phyloP scores from a whole-genome alignment of 441 rosid species.

The Gossypium laxum region DNA sequence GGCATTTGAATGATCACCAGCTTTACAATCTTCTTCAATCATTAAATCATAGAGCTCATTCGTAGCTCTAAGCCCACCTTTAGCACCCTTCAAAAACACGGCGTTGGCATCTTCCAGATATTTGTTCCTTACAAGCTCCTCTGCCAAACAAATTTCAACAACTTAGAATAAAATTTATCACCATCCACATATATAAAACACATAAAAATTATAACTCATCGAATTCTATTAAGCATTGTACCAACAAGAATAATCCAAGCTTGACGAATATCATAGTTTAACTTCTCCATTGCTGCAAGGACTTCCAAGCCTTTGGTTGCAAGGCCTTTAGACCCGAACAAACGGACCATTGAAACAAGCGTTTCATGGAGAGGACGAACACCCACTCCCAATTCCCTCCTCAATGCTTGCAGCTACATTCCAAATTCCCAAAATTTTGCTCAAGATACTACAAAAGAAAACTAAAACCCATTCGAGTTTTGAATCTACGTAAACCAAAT shows the following conservation, averaged over 20 bases:
- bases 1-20: slow-evolving; percentile 91
- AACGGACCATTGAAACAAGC: slow-evolving; percentile 50
- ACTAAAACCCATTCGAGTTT: not conserved
- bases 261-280: slow-evolving; percentile 64
- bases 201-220: not conserved
- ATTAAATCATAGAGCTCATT: slow-evolving; percentile 70
- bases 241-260: slow-evolving; percentile 91
- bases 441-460: not conserved
- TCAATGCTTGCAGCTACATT: slow-evolving; percentile 65
- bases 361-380: slow-evolving; percentile 77
- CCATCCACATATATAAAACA: not conserved
- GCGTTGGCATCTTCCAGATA: slow-evolving; percentile 73
- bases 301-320: slow-evolving; percentile 63
- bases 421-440: not conserved
- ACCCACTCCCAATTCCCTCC: slow-evolving; percentile 75
- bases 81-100: slow-evolving; percentile 82
- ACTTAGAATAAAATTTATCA: slow-evolving; percentile 5
- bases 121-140: slow-evolving; percentile 67
- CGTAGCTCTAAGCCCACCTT: slow-evolving; percentile 70
- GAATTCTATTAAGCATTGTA: slow-evolving; percentile 25
- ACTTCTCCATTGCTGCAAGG: slow-evolving; percentile 74
- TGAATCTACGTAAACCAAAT: not conserved
- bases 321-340: slow-evolving; percentile 66
- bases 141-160: slow-evolving; percentile 25
- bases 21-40: slow-evolving; percentile 84